Evolutionary conservation across 2,329 filamentous ascomycete genomes (phyloP), one percentile per base, ranked within the genome.

Genomic region (Hypoxylon sp.): DNA sequence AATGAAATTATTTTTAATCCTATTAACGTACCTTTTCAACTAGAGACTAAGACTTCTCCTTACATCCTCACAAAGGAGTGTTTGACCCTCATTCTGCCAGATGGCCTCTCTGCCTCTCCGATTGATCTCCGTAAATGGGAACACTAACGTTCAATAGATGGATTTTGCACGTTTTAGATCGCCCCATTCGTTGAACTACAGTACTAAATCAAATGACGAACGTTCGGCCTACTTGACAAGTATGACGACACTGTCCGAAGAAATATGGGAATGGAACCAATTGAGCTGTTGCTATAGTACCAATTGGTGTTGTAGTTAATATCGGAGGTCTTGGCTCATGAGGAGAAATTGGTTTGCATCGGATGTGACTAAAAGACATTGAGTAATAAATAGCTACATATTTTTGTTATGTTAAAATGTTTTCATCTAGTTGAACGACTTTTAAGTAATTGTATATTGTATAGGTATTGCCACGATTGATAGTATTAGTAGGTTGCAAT

Each of bases 1-100:
- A 40, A 19, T 53, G 55, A 57, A 61, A 57, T n/a, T 40, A 21
- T 21, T 5, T 27, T 31, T 20, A 19, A 31, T 16, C 31, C 5
- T 34, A 15, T 30, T n/a, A 12, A n/a, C n/a, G n/a, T n/a, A n/a
- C n/a, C n/a, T n/a, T n/a, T n/a, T n/a, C n/a, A n/a, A n/a, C n/a
- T n/a, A n/a, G n/a, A n/a, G n/a, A n/a, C n/a, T n/a, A n/a, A n/a
- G n/a, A n/a, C n/a, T n/a, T n/a, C n/a, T n/a, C n/a, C n/a, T n/a
- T n/a, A n/a, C n/a, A n/a, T n/a, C n/a, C n/a, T n/a, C n/a, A n/a
- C n/a, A n/a, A n/a, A n/a, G n/a, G n/a, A n/a, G n/a, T n/a, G n/a
- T n/a, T n/a, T n/a, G n/a, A n/a, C n/a, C n/a, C n/a, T n/a, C n/a
- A n/a, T n/a, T n/a, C n/a, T n/a, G n/a, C n/a, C n/a, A n/a, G n/a